Percentiles rank a stretch among this genome's conserved stretches.
Evolutionary conservation across 345 rosid genomes (phyloP).

Genomic region (Aquilaria malaccensis): DNA sequence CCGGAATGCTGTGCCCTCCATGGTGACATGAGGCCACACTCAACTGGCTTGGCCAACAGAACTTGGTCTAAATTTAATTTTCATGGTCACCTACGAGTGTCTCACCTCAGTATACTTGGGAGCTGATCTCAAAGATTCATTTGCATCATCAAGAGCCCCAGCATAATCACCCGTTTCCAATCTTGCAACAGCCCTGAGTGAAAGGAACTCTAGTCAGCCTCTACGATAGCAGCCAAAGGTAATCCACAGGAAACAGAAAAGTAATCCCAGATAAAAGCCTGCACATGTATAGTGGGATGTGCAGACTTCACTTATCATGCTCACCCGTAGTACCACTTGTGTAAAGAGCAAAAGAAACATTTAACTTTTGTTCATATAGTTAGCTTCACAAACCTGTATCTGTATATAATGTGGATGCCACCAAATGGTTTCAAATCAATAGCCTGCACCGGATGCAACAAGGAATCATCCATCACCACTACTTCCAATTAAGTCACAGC

Average conservation of each 20-base stretch:
- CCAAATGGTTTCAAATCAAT: conserved; percentile 58
- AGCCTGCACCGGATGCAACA: conserved; percentile 43
- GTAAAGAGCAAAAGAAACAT: neutral
- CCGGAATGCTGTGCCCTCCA: too few relatives aligned
- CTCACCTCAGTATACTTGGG: conserved; percentile 58
- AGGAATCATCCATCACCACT: neutral
- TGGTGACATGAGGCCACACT: too few relatives aligned
- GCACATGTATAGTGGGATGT: too few relatives aligned
- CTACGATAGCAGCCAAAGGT: neutral
- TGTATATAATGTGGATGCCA: conserved; percentile 63
- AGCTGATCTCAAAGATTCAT: conserved; percentile 37
- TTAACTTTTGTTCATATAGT: neutral
- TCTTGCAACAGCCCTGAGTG: conserved; percentile 54
- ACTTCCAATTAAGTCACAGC: too few relatives aligned
- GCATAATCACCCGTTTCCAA: conserved; percentile 45
- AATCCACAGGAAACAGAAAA: too few relatives aligned
- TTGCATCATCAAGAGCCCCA: conserved; percentile 80
- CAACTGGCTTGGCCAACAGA: too few relatives aligned
- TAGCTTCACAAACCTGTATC: conserved; percentile 43
- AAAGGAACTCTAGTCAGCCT: conserved; percentile 7
- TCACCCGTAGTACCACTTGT: too few relatives aligned
- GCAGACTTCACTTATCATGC: too few relatives aligned
- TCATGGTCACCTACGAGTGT: too few relatives aligned
- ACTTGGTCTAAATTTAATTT: too few relatives aligned
- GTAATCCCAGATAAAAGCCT: too few relatives aligned